Evolutionary conservation across 2,329 filamentous ascomycete species (phyloP).

Genomic region (Colletotrichum destructivum): DNA sequence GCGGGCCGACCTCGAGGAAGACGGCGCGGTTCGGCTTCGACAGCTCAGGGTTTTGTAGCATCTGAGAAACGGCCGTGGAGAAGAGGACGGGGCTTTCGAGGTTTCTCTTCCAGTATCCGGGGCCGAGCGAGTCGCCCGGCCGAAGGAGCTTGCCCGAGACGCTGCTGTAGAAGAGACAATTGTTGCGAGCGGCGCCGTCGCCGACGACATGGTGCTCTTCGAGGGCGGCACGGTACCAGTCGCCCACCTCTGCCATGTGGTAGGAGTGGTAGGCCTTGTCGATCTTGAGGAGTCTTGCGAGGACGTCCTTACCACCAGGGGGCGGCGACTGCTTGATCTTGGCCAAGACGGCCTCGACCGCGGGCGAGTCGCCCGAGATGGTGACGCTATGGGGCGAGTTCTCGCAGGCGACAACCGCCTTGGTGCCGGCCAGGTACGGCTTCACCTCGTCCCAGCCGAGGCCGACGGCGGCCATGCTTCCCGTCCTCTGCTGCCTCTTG

Average conservation of each 20-base stretch:
- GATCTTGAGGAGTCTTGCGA: slow-evolving; percentile 53
- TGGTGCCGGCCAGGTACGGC: slow-evolving; percentile 45
- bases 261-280: slow-evolving; percentile 59
- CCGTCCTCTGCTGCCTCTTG: slow-evolving; percentile 26
- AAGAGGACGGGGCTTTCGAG: slow-evolving; percentile 59
- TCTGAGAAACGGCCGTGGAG: slow-evolving; percentile 55
- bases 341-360: slow-evolving; percentile 45
- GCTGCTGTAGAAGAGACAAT: neutral
- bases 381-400: slow-evolving; percentile 51
- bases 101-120: slow-evolving; percentile 61
- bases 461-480: slow-evolving; percentile 58
- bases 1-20: slow-evolving; percentile 45
- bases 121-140: too few species aligned
- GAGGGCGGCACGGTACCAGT: slow-evolving; percentile 46
- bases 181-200: neutral
- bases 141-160: too few species aligned
- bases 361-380: slow-evolving; percentile 44
- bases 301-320: slow-evolving; percentile 45
- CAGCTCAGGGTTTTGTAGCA: neutral
- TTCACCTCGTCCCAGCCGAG: slow-evolving; percentile 50
- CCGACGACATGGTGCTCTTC: too few species aligned
- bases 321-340: slow-evolving; percentile 47
- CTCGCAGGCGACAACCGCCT: slow-evolving; percentile 47
- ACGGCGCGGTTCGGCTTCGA: slow-evolving; percentile 9
- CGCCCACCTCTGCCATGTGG: slow-evolving; percentile 33